Base-by-base conservation (phyloP, 2,329 filamentous ascomycete species). In the Emergomyces africanus region DNA sequence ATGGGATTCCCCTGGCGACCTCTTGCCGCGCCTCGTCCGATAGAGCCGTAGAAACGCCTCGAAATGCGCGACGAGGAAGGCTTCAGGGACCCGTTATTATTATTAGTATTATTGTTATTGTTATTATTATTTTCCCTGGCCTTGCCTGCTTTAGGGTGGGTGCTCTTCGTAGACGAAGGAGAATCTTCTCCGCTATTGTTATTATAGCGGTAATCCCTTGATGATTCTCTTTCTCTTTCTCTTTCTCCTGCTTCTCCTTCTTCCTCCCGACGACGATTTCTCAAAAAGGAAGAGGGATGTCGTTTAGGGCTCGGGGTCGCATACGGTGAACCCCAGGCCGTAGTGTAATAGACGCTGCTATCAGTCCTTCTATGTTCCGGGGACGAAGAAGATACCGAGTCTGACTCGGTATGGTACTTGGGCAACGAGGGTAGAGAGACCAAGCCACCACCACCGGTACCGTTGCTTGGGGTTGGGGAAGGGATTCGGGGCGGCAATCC, bases 301-400 rank as follows among this genome's bases (percentile, higher is more conserved):
- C 70, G 69, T 56, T 74, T 71, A 56, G 74, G 71, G 64, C 75
- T 86, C 14, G 79, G 77, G 44, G 86, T 81, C 59, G 88, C 85
- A 74, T 96, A 96, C 25, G 91, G 91, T 58, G 90, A 96, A 59
- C 91, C 91, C 90, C 91, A 96, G 71, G 87, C 91, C 54, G 90
- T 87, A 53, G 89, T 94, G 68, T 83, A 83, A 69, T 81, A 83
- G 53, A 78, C 71, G 63, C 75, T 78, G 60, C 77, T 79, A 63
- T 79, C 77, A 50, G 75, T 74, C 64, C 71, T 69, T 53, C 68
- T 71, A 63, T 74, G 72, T 42, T 73, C 70, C 41, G 73, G 71
- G 20, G 75, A 75, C 39, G 73, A 70, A 35, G 73, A 70, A n/a
- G 69, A 67, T 39, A 67, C 28, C 18, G 72, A 73, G 55, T 74